phyloP scores from a whole-genome alignment of 1,284 basidiomycete genomes.

The Baeospora myosura region DNA sequence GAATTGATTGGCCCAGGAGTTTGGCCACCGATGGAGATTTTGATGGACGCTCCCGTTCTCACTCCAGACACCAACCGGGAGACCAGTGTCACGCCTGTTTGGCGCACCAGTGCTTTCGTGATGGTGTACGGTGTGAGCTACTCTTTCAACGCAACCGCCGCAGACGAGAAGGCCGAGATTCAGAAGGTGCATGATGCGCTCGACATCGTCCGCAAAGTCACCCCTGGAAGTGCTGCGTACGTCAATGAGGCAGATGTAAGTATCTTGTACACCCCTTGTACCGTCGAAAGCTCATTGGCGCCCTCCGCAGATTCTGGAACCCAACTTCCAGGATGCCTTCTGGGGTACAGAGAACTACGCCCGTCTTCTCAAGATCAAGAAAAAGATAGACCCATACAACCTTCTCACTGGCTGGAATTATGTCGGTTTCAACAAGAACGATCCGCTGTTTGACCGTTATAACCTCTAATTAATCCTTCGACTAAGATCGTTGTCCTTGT shows the following conservation, averaged over 20 bases:
- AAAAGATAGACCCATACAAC: slow-evolving; percentile 13
- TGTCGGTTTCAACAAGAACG: slow-evolving; percentile 8
- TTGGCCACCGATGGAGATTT: slow-evolving; percentile 12
- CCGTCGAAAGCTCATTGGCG: not conserved
- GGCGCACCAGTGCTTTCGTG: slow-evolving; percentile 20
- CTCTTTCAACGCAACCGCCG: slow-evolving; percentile 19
- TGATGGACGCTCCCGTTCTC: slow-evolving; percentile 19
- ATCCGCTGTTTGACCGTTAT: slow-evolving; percentile 17
- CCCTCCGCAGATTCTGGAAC: slow-evolving; percentile 11
- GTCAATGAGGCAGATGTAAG: slow-evolving; percentile 1
- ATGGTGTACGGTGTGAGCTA: slow-evolving; percentile 17
- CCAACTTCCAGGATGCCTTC: slow-evolving; percentile 16
- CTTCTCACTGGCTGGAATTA: not conserved
- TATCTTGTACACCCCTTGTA: not conserved
- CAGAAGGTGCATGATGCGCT: slow-evolving; percentile 14
- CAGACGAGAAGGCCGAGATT: slow-evolving; percentile 15
- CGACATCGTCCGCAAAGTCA: slow-evolving; percentile 16
- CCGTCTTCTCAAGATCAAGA: slow-evolving; percentile 16
- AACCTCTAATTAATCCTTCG: too few species aligned
- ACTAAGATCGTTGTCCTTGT: too few species aligned
- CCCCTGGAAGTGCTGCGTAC: slow-evolving; percentile 18
- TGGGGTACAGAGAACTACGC: slow-evolving; percentile 21
- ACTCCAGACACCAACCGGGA: slow-evolving; percentile 14
- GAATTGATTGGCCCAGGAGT: too few species aligned
- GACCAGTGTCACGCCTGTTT: slow-evolving; percentile 21